Percentiles rank a stretch among this genome's conserved stretches.
These are phyloP conservation scores for Paramecium tetraurelia DNA, from an alignment of 73 alveolate genomes.

Conservation along the genomic window DNA sequence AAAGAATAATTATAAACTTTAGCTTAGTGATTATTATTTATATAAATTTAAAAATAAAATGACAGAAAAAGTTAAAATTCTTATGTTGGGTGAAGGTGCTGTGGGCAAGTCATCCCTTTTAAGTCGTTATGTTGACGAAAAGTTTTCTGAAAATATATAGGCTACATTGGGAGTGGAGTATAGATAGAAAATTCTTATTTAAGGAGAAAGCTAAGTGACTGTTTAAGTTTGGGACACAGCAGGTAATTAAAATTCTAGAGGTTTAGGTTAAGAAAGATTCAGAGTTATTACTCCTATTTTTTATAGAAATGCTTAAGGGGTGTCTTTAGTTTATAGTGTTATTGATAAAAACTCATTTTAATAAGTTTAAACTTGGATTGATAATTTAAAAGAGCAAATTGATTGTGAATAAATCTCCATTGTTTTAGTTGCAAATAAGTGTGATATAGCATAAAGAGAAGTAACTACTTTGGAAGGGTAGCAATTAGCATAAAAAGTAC, in stretches of 20 bases:
- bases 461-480: neutral
- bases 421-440: conserved; percentile 62
- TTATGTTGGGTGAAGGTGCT: conserved; percentile 75
- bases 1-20: conserved; percentile 24
- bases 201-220: conserved; percentile 59
- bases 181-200: conserved; percentile 60
- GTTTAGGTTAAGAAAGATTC: conserved; percentile 69
- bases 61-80: conserved; percentile 49
- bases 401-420: conserved; percentile 38
- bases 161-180: conserved; percentile 79
- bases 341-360: conserved; percentile 75
- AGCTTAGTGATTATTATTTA: conserved; percentile 13
- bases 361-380: conserved; percentile 73
- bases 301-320: conserved; percentile 79
- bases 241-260: conserved; percentile 17
- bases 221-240: conserved; percentile 84
- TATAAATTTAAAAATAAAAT: neutral
- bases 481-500: neutral
- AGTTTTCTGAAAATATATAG: conserved; percentile 67
- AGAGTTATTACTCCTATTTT: conserved; percentile 71
- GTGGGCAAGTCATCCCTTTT: conserved; percentile 81
- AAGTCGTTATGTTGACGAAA: conserved; percentile 65
- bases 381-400: conserved; percentile 71
- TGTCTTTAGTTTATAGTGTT: conserved; percentile 72
- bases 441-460: conserved; percentile 49